Conservation (phyloP, 2,329 filamentous ascomycete species). For the Pestalotiopsis sp. region DNA sequence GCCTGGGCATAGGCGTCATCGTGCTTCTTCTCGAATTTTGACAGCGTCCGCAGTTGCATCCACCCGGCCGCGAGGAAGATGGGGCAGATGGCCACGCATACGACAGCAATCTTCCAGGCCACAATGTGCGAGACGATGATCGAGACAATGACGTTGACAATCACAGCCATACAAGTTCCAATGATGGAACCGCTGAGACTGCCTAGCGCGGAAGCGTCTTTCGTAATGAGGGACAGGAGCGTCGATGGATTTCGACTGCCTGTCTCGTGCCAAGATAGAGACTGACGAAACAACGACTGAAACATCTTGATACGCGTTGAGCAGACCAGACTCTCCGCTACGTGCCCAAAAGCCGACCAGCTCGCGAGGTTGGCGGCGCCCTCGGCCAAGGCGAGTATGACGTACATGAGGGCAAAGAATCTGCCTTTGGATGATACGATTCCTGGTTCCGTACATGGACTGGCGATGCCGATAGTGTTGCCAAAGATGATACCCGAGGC, state of each 20-base stretch:
- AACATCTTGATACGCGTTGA: conserved; percentile 58
- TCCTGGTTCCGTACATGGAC: conserved; percentile 50
- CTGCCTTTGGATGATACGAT: conserved; percentile 51
- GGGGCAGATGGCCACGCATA: conserved; percentile 64
- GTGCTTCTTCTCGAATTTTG: conserved; percentile 48
- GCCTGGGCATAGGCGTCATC: conserved; percentile 69
- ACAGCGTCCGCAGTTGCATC: conserved; percentile 31
- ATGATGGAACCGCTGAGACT: conserved; percentile 59
- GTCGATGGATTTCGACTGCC: conserved; percentile 48
- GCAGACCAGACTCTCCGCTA: conserved; percentile 60
- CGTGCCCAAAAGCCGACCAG: conserved; percentile 57
- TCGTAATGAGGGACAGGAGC: conserved; percentile 57
- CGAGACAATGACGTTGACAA: conserved; percentile 67
- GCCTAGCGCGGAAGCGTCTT: conserved; percentile 54
- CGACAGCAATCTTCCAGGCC: conserved; percentile 75
- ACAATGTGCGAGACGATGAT: conserved; percentile 70
- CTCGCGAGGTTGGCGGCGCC: conserved; percentile 61
- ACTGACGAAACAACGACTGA: conserved; percentile 58
- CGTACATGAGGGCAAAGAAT: conserved; percentile 61
- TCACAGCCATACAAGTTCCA: conserved; percentile 53
- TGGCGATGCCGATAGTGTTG: conserved; percentile 59
- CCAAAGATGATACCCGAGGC: conserved; percentile 63
- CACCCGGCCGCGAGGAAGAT: conserved; percentile 49
- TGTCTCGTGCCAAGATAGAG: conserved; percentile 61
- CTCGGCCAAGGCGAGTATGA: conserved; percentile 61